These are phyloP conservation scores for Diaporthe vaccinii DNA, from an alignment of 2,329 filamentous ascomycete species.

Conservation along the genomic window DNA sequence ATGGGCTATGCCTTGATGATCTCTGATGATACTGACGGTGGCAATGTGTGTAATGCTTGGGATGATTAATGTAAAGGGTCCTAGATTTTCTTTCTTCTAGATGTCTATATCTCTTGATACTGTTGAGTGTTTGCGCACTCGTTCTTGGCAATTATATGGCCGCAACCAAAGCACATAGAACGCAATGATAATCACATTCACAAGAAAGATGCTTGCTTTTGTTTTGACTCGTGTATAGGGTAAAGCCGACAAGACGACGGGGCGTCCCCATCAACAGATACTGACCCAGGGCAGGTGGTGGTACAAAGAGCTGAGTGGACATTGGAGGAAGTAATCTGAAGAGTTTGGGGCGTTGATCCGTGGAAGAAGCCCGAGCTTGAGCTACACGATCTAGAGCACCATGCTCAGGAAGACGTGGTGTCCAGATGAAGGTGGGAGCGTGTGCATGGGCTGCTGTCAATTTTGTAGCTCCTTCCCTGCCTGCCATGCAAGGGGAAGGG, in stretches of 20 bases:
- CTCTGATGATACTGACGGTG: not conserved
- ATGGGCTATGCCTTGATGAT: not conserved
- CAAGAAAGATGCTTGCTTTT: not conserved
- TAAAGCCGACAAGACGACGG: not conserved
- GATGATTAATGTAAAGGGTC: not conserved
- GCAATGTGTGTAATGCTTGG: slow-evolving; percentile 7
- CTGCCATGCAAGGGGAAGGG: slow-evolving; percentile 16
- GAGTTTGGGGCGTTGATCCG: not conserved
- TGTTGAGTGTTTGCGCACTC: not conserved
- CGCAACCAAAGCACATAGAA: not conserved
- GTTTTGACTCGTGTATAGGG: slow-evolving; percentile 17
- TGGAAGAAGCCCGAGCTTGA: not conserved
- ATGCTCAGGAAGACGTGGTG: not conserved
- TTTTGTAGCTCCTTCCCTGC: slow-evolving; percentile 20
- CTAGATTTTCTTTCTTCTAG: not conserved
- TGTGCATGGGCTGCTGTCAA: not conserved
- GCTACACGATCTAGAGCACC: not conserved
- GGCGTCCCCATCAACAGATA: not conserved
- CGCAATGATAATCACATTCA: not conserved
- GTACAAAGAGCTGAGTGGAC: not conserved
- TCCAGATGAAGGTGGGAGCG: not conserved
- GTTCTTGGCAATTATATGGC: slow-evolving; percentile 4
- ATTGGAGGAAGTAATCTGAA: not conserved
- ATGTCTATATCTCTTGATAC: not conserved
- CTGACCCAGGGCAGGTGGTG: not conserved